Evolutionary conservation across 2,329 filamentous ascomycete species (phyloP).

Genomic region (Penicillium sp.): DNA sequence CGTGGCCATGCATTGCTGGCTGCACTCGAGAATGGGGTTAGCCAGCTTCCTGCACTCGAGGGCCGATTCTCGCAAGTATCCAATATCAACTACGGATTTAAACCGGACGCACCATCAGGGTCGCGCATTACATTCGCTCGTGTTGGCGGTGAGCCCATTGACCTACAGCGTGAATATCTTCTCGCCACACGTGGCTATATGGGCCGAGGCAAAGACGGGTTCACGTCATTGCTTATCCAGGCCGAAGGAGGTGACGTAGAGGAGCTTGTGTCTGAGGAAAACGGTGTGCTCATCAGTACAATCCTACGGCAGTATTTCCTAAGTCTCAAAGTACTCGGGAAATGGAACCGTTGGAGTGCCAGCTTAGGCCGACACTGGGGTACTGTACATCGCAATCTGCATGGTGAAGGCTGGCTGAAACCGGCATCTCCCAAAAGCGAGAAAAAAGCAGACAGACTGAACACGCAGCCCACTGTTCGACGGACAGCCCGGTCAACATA

Average conservation of each 20-base stretch:
- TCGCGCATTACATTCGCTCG: constrained; percentile 62
- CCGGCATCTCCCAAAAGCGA: constrained; percentile 35
- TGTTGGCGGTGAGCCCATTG: constrained; percentile 61
- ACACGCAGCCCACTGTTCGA: constrained; percentile 19
- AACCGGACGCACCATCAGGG: constrained; percentile 60
- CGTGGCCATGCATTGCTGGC: constrained; percentile 69
- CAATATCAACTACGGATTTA: constrained; percentile 73
- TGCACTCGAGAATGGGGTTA: constrained; percentile 82
- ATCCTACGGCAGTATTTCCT: constrained; percentile 90
- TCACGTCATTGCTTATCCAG: constrained; percentile 69
- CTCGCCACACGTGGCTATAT: constrained; percentile 85
- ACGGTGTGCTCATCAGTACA: constrained; percentile 79
- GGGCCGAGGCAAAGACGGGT: constrained; percentile 84
- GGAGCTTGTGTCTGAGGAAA: constrained; percentile 80
- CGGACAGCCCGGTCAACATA: constrained; percentile 24
- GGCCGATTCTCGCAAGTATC: constrained; percentile 84
- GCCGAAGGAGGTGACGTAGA: constrained; percentile 73
- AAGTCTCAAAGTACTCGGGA: constrained; percentile 74
- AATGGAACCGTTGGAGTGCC: constrained; percentile 70
- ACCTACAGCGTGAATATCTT: constrained; percentile 63
- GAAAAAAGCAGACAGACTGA: constrained; percentile 20
- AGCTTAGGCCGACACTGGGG: constrained; percentile 65
- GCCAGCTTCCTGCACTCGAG: constrained; percentile 77
- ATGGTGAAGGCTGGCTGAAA: constrained; percentile 52
- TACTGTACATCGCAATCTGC: constrained; percentile 61